A percentile compares a stretch with the other conserved stretches of the same genome.
Conservation (phyloP, 2,329 filamentous ascomycete genomes). For the Ophiostoma australiae region DNA sequence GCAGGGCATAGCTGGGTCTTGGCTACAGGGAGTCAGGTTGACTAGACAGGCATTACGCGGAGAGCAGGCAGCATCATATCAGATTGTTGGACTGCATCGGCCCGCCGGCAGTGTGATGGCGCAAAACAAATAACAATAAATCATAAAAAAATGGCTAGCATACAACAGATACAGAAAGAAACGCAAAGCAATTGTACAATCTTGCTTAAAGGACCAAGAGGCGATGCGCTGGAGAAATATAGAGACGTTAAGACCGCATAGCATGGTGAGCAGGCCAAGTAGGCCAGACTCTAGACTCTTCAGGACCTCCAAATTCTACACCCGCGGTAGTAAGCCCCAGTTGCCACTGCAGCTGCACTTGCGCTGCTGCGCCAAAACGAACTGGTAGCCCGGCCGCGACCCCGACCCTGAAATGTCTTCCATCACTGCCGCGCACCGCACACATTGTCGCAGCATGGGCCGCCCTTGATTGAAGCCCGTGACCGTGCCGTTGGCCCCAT, state of each 20-base stretch:
- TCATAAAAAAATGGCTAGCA: background rate
- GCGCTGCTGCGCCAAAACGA: slow-evolving; percentile 51
- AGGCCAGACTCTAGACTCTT: background rate
- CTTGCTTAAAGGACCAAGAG: background rate
- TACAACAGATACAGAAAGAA: background rate
- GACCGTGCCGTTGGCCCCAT: background rate
- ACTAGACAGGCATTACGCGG: background rate
- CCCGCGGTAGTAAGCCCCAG: slow-evolving; percentile 43
- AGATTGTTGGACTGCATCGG: background rate
- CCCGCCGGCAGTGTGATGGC: background rate
- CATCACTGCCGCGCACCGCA: slow-evolving; percentile 61
- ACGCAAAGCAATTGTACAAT: background rate
- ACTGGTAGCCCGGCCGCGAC: slow-evolving; percentile 47
- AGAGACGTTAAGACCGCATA: background rate
- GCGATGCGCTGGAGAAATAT: background rate
- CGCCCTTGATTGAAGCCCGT: slow-evolving; percentile 16
- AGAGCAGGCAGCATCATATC: background rate
- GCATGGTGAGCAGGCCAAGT: no score
- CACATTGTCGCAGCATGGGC: slow-evolving; percentile 45
- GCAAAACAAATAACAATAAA: background rate
- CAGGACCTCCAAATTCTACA: background rate
- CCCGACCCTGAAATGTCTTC: slow-evolving; percentile 47
- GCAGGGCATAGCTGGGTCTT: slow-evolving; percentile 8
- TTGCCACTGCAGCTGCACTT: slow-evolving; percentile 52
- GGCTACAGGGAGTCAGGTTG: slow-evolving; percentile 11